Conservation (phyloP, 1,284 basidiomycete species). For the Ustilago trichophora region DNA sequence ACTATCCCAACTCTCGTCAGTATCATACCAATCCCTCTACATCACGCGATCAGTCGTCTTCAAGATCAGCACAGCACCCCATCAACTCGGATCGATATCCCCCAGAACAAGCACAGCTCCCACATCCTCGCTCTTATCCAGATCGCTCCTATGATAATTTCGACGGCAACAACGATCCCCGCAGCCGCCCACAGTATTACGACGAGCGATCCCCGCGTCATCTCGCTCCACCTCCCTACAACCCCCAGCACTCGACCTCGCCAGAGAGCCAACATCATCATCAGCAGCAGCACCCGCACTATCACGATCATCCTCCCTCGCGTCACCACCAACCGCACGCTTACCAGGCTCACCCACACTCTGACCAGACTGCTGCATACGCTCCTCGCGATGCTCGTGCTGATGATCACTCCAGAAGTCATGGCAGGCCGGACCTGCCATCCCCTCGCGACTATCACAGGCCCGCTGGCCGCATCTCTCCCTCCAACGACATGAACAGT, state of each 20-base stretch:
- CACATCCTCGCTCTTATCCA: neutral
- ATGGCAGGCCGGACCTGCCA: conserved; percentile 4
- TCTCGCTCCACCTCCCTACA: neutral
- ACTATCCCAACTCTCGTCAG: conserved; percentile 3
- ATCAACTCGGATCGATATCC: neutral
- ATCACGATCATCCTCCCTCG: neutral
- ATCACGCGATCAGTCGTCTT: neutral
- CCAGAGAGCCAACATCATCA: conserved; percentile 1
- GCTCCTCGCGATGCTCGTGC: neutral
- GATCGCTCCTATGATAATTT: conserved; percentile 10
- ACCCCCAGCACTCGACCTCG: neutral
- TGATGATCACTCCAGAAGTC: neutral
- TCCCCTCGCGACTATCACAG: conserved; percentile 1
- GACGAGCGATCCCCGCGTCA: conserved; percentile 8
- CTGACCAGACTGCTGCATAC: neutral
- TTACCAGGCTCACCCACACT: neutral
- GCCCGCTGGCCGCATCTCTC: conserved; percentile 1
- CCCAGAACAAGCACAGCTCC: neutral
- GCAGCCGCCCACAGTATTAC: neutral
- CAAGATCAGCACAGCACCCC: neutral
- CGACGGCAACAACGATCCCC: neutral
- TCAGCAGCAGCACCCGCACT: neutral
- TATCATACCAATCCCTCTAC: neutral
- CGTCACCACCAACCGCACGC: neutral
- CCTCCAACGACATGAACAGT: neutral